Percentiles rank a stretch among this genome's conserved stretches.
Conservation (phyloP, 2,329 filamentous ascomycete species). For the Ophiosphaerella korrae region DNA sequence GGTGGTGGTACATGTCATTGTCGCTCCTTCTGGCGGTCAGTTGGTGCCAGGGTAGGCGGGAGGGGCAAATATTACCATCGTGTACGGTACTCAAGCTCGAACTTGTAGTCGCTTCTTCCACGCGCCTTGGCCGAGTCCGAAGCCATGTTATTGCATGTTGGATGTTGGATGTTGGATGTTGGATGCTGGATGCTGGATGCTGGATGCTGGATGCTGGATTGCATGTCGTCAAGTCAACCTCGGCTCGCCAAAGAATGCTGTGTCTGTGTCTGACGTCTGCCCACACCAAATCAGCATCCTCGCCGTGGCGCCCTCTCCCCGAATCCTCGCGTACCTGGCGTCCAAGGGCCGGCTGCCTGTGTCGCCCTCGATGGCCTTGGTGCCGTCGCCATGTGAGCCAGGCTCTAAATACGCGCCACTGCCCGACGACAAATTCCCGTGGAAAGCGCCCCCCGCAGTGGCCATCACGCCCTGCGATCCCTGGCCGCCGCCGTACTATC, state of each 20-base stretch:
- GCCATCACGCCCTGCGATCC: conserved; percentile 56
- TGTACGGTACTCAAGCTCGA: conserved; percentile 80
- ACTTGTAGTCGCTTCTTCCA: conserved; percentile 74
- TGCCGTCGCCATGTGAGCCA: conserved; percentile 32
- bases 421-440: conserved; percentile 42
- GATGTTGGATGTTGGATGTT: neutral
- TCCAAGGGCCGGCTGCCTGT: conserved; percentile 51
- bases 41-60: neutral
- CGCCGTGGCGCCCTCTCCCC: conserved; percentile 57
- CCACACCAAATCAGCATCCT: neutral
- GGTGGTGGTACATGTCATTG: conserved; percentile 93
- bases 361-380: conserved; percentile 53
- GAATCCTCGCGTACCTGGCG: conserved; percentile 58
- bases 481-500: conserved; percentile 75
- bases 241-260: conserved; percentile 1
- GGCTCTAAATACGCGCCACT: conserved; percentile 30
- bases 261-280: neutral
- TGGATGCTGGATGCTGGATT: neutral
- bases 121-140: conserved; percentile 59
- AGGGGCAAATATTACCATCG: conserved; percentile 68
- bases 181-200: neutral
- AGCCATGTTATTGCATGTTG: conserved; percentile 25
- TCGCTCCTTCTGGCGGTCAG: conserved; percentile 64
- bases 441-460: conserved; percentile 55
- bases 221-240: conserved; percentile 4